phyloP scores from a whole-genome alignment of 768 basidiomycete species.

The Leccinellum albellum region DNA sequence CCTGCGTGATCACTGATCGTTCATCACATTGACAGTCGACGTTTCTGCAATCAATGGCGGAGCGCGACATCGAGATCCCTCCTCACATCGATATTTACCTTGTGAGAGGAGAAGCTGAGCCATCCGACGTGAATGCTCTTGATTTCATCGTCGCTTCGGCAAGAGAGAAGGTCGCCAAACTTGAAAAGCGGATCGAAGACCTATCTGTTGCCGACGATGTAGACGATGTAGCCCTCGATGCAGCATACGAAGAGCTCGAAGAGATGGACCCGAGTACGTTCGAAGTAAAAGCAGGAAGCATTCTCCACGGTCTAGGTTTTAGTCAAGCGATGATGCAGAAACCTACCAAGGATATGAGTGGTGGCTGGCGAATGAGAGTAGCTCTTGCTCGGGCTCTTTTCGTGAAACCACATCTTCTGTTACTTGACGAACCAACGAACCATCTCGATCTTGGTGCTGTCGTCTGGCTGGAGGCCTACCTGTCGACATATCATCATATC shows the following conservation, averaged over 20 bases:
- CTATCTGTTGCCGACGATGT: slow-evolving; percentile 85
- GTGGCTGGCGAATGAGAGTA: slow-evolving; percentile 99
- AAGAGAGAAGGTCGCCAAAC: slow-evolving; percentile 84
- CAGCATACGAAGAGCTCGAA: slow-evolving; percentile 93
- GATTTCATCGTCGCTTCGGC: slow-evolving; percentile 96
- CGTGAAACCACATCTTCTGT: slow-evolving; percentile 90
- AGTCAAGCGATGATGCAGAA: slow-evolving; percentile 87
- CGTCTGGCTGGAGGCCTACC: slow-evolving; percentile 98
- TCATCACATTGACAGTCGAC: slow-evolving; percentile 63
- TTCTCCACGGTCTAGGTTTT: slow-evolving; percentile 98
- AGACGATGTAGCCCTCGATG: slow-evolving; percentile 84
- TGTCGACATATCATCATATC: slow-evolving; percentile 98
- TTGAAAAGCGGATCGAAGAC: slow-evolving; percentile 93
- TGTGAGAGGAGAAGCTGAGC: slow-evolving; percentile 93
- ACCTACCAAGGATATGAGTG: slow-evolving; percentile 97
- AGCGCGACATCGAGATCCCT: slow-evolving; percentile 93
- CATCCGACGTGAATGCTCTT: slow-evolving; percentile 91
- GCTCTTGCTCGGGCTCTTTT: slow-evolving; percentile 94
- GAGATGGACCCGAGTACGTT: slow-evolving; percentile 95
- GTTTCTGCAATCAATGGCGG: slow-evolving; percentile 91
- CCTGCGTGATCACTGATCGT: slow-evolving; percentile 1
- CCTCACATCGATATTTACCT: slow-evolving; percentile 97
- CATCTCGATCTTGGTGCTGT: slow-evolving; percentile 96
- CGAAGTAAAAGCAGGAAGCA: slow-evolving; percentile 91
- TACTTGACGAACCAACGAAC: slow-evolving; percentile 91